A percentile compares a stretch with the other conserved stretches of the same genome.
Conservation (phyloP, 2,329 filamentous ascomycete species). For the Penicillium sp. region DNA sequence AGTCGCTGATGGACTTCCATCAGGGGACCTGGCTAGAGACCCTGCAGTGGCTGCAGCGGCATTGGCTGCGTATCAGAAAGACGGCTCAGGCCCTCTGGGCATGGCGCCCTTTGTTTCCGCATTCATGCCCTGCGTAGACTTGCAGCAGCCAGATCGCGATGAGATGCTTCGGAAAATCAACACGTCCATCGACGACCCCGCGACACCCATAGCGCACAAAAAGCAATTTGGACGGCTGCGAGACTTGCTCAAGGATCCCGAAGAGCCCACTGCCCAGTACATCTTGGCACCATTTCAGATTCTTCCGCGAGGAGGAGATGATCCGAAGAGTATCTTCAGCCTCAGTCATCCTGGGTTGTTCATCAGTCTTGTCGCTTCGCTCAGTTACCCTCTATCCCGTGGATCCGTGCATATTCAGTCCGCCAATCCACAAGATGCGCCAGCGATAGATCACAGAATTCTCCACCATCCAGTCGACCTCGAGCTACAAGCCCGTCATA, state of each 20-base stretch:
- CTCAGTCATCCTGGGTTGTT: slow-evolving; percentile 18
- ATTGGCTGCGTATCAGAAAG: slow-evolving; percentile 24
- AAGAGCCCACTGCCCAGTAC: slow-evolving; percentile 22
- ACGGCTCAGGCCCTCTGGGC: slow-evolving; percentile 27
- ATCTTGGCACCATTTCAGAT: slow-evolving; percentile 21
- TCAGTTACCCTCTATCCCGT: slow-evolving; percentile 32
- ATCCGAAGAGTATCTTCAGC: slow-evolving; percentile 13
- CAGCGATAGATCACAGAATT: slow-evolving; percentile 47
- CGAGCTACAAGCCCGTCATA: slow-evolving; percentile 40
- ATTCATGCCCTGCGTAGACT: slow-evolving; percentile 9
- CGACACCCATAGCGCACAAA: background rate
- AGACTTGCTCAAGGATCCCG: slow-evolving; percentile 15
- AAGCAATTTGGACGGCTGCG: slow-evolving; percentile 15
- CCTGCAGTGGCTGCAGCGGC: slow-evolving; percentile 19
- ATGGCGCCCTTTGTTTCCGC: slow-evolving; percentile 11
- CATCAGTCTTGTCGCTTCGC: slow-evolving; percentile 22
- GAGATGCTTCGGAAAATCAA: slow-evolving; percentile 3
- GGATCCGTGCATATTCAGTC: slow-evolving; percentile 42
- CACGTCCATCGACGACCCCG: background rate
- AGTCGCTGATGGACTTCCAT: slow-evolving; percentile 22
- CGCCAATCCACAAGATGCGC: slow-evolving; percentile 34
- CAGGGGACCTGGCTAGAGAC: slow-evolving; percentile 25
- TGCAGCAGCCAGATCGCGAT: background rate
- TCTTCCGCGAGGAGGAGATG: slow-evolving; percentile 9
- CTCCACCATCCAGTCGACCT: slow-evolving; percentile 48